These are phyloP conservation scores for Astragalus membranaceus DNA, from an alignment of 306 rosid genomes.

Conservation along the genomic window DNA sequence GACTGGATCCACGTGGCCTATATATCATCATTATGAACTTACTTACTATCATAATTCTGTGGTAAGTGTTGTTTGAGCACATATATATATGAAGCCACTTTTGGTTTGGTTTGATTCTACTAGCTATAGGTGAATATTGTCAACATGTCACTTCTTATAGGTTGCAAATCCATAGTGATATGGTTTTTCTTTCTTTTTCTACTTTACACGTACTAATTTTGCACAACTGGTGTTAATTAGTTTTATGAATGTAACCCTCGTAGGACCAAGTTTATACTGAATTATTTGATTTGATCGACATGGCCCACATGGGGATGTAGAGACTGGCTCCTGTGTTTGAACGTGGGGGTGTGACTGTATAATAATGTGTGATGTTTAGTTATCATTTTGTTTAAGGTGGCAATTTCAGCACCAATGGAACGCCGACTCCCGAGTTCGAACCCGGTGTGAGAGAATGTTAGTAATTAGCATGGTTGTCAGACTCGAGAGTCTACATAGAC, in stretches of 20 bases:
- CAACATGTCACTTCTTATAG: conserved; percentile 18
- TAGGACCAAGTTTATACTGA: background rate
- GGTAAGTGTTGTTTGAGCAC: background rate
- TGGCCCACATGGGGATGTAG: no score
- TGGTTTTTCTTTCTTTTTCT: background rate
- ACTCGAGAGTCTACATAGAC: no score
- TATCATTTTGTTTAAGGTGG: no score
- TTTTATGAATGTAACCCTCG: conserved; percentile 6
- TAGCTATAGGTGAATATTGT: conserved; percentile 4
- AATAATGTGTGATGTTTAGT: no score
- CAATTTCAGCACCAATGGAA: no score
- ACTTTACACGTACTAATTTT: background rate
- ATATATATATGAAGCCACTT: background rate
- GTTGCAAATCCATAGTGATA: background rate
- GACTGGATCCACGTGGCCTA: conserved; percentile 23
- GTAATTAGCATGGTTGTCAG: no score
- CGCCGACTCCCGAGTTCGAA: no score
- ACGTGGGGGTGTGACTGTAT: no score
- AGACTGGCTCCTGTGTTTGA: no score
- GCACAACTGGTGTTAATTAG: background rate
- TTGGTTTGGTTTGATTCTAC: conserved; percentile 2
- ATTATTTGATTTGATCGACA: background rate
- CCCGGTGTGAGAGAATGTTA: no score
- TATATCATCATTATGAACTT: background rate
- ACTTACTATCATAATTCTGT: background rate